Conservation (phyloP, 176 grass and related monocot genomes). For the Avena atlantica region DNA sequence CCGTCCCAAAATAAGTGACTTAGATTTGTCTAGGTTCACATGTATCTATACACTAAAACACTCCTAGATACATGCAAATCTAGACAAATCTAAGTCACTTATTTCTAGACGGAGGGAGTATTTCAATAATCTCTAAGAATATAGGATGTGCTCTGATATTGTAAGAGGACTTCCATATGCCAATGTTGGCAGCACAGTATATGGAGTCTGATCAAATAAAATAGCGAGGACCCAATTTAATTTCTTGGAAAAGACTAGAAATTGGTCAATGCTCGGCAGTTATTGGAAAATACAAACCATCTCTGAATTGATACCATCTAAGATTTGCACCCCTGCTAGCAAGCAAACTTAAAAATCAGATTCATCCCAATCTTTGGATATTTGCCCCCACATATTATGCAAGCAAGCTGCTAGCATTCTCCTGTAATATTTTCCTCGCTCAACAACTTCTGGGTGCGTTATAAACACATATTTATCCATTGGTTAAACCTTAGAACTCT, state of each 20-base stretch:
- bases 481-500: slow-evolving; percentile 25
- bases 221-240: not conserved
- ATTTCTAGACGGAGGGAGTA: not conserved
- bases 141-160: slow-evolving; percentile 8
- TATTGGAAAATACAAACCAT: slow-evolving; percentile 6
- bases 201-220: slow-evolving; percentile 11
- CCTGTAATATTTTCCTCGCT: not conserved
- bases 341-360: not conserved
- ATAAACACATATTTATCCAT: not conserved
- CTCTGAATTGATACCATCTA: slow-evolving; percentile 11
- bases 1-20: too few species aligned
- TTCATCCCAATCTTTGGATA: not conserved
- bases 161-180: not conserved
- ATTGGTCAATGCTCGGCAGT: not conserved
- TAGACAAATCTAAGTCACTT: too few species aligned
- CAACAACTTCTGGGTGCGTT: not conserved
- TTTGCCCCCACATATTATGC: not conserved
- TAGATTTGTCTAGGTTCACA: too few species aligned
- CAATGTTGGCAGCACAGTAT: not conserved
- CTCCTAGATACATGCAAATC: too few species aligned
- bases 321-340: slow-evolving; percentile 9
- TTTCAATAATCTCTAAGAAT: not conserved
- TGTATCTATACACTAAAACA: too few species aligned
- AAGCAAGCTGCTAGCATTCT: slow-evolving; percentile 16
- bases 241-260: not conserved